Percentiles rank a stretch among this genome's conserved stretches.
These are phyloP conservation scores for Fusarium virguliforme DNA, from an alignment of 2,329 filamentous ascomycete species.

Conservation along the genomic window DNA sequence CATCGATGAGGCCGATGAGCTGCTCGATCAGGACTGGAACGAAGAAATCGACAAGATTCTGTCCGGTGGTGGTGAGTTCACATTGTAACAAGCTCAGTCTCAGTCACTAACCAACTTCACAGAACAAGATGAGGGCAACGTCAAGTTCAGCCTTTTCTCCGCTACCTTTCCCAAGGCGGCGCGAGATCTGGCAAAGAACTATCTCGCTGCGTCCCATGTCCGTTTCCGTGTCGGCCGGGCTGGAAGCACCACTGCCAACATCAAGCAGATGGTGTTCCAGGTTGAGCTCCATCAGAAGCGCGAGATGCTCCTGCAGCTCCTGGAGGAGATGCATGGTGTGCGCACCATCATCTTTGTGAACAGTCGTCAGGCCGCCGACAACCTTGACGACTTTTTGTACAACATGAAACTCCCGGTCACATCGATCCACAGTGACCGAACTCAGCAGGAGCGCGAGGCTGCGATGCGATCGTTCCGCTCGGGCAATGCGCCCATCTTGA, in stretches of 20 bases:
- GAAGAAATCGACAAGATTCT: conserved; percentile 83
- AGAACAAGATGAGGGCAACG: conserved; percentile 81
- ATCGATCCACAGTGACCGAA: conserved; percentile 90
- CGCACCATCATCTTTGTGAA: conserved; percentile 95
- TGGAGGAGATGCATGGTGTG: conserved; percentile 78
- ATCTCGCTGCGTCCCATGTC: conserved; percentile 81
- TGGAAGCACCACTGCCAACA: conserved; percentile 86
- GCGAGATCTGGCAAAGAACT: conserved; percentile 82
- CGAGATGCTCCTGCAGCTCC: conserved; percentile 78
- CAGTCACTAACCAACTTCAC: conserved; percentile 53
- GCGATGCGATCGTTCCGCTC: conserved; percentile 87
- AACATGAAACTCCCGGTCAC: conserved; percentile 85
- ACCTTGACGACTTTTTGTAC: conserved; percentile 89
- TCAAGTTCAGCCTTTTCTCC: conserved; percentile 88
- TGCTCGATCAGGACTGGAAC: conserved; percentile 86
- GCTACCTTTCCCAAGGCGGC: conserved; percentile 91
- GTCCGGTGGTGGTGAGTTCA: conserved; percentile 80
- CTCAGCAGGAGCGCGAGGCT: conserved; percentile 92
- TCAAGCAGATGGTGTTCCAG: conserved; percentile 82
- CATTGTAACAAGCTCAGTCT: conserved; percentile 12
- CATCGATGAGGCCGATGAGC: conserved; percentile 96
- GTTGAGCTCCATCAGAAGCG: conserved; percentile 79
- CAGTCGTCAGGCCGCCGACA: conserved; percentile 82
- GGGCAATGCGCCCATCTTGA: conserved; percentile 82
- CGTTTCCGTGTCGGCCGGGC: conserved; percentile 90